A percentile compares a stretch with the other conserved stretches of the same genome.
phyloP scores from a whole-genome alignment of 2,329 filamentous ascomycete species.

The Dendryphion nanum region DNA sequence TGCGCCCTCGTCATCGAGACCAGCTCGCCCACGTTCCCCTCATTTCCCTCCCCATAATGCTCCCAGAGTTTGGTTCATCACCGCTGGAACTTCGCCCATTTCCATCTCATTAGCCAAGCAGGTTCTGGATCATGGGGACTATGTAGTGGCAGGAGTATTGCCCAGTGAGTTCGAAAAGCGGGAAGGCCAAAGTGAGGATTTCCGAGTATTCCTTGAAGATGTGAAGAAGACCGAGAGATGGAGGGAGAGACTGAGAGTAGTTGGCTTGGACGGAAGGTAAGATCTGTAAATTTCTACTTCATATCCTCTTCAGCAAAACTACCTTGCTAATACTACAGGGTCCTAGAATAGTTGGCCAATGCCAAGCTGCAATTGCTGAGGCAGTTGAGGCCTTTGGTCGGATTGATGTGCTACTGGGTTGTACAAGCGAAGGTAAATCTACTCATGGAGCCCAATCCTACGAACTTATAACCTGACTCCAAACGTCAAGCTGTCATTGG shows the following conservation, averaged over 20 bases:
- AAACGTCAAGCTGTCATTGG: conserved; percentile 70
- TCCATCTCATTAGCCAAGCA: conserved; percentile 78
- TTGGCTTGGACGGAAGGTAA: conserved; percentile 58
- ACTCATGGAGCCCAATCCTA: neutral
- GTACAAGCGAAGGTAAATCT: conserved; percentile 73
- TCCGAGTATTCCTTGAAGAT: conserved; percentile 72
- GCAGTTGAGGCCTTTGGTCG: conserved; percentile 80
- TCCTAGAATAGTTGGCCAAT: conserved; percentile 63
- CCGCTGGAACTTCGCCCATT: conserved; percentile 80
- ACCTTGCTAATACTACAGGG: neutral
- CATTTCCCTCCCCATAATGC: conserved; percentile 61
- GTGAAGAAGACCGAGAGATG: conserved; percentile 71
- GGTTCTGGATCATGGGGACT: conserved; percentile 87
- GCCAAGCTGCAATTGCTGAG: conserved; percentile 83
- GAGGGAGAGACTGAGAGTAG: conserved; percentile 70
- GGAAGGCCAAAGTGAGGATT: conserved; percentile 69
- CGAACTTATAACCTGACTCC: neutral
- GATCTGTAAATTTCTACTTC: conserved; percentile 2
- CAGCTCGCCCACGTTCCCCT: conserved; percentile 38
- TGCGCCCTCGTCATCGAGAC: conserved; percentile 20
- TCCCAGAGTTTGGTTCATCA: conserved; percentile 91
- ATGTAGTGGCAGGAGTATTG: conserved; percentile 79
- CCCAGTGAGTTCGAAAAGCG: conserved; percentile 74
- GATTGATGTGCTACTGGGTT: conserved; percentile 88
- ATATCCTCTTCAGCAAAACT: neutral